Base-by-base conservation (phyloP, 2,329 filamentous ascomycete species). In the Verticillium longisporum region DNA sequence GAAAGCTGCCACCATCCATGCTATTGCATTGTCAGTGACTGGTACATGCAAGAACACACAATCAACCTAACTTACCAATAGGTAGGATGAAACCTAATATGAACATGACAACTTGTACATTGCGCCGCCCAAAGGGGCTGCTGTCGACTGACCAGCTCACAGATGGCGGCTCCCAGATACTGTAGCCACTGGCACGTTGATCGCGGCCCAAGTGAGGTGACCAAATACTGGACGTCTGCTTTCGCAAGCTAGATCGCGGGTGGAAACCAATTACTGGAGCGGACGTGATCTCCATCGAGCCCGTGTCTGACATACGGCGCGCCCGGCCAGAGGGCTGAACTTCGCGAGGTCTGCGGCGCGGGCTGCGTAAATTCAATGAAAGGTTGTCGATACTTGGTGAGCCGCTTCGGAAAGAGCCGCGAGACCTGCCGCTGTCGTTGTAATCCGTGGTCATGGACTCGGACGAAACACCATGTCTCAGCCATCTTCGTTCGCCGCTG, bases 1-100 rank as follows among this genome's bases (percentile, higher is more conserved):
- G 60, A 93, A 81, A 1, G 91, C 84, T 1, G 88, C 92, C 64
- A 92, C 79, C 77, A 94, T 90, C 91, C 91, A 96, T 60, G 88
- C 89, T 88, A 66, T 57, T 59, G 55, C 63, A 60, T 10, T 21
- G 11, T 56, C 31, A 61, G 45, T 55, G 21, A 37, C 31, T 53
- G 54, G 11, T 3, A 50, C 26, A 26, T 26, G 4, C 26, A 38
- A 36, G 6, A 59, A 60, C 53, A 63, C 55, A 36, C 61, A 18
- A 32, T 57, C n/a, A 59, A 26, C 32, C 14, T 21, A 21, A 32
- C 85, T 74, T 76, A 89, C 86, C 80, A 63, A 92, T 81, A 6
- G 91, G 92, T 69, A 92, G 85, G 56, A 94, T 77, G 69, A 96
- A 96, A 31, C 92, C 92, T 56, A 88, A 53, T 60, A 87, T 85